phyloP scores from a whole-genome alignment of 495 filamentous ascomycete species.

The Polyplosphaeria fusca region DNA sequence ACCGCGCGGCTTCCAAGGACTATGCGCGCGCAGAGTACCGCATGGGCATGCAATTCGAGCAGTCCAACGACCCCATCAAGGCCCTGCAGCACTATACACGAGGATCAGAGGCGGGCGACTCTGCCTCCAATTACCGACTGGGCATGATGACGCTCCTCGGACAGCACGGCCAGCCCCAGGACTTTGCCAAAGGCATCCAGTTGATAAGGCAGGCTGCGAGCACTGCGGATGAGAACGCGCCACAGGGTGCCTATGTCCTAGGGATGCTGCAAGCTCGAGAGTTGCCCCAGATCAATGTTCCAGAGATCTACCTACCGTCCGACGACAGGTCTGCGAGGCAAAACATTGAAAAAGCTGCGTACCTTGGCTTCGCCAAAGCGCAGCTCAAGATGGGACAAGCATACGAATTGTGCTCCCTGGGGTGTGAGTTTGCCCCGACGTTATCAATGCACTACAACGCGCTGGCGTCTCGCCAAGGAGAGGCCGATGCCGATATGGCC shows the following conservation, averaged over 20 bases:
- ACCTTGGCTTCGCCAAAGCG: conserved; percentile 93
- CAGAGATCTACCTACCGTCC: conserved; percentile 67
- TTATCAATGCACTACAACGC: conserved; percentile 94
- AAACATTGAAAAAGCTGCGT: conserved; percentile 96
- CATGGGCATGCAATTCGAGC: conserved; percentile 97
- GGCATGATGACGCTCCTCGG: conserved; percentile 97
- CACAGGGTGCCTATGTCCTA: conserved; percentile 94
- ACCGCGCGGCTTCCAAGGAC: conserved; percentile 80
- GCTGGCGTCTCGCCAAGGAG: conserved; percentile 82
- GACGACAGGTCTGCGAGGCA: conserved; percentile 72
- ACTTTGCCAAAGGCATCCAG: conserved; percentile 73
- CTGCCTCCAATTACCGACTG: conserved; percentile 90
- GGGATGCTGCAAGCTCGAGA: conserved; percentile 92
- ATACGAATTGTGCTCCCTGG: conserved; percentile 88
- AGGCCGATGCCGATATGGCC: conserved; percentile 89
- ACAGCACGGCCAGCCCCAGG: conserved; percentile 82
- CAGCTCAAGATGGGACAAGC: conserved; percentile 96
- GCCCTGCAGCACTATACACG: conserved; percentile 84
- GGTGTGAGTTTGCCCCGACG: conserved; percentile 91
- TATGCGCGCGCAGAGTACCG: conserved; percentile 93
- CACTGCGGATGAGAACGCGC: conserved; percentile 92
- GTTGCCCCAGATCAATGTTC: conserved; percentile 80
- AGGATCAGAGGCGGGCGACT: conserved; percentile 74
- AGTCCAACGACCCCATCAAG: conserved; percentile 83
- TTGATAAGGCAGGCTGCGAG: conserved; percentile 79